Percentiles rank a stretch among this genome's conserved stretches.
Evolutionary conservation across 2,329 filamentous ascomycete species (phyloP).

Genomic region (Grosmannia penicillata): DNA sequence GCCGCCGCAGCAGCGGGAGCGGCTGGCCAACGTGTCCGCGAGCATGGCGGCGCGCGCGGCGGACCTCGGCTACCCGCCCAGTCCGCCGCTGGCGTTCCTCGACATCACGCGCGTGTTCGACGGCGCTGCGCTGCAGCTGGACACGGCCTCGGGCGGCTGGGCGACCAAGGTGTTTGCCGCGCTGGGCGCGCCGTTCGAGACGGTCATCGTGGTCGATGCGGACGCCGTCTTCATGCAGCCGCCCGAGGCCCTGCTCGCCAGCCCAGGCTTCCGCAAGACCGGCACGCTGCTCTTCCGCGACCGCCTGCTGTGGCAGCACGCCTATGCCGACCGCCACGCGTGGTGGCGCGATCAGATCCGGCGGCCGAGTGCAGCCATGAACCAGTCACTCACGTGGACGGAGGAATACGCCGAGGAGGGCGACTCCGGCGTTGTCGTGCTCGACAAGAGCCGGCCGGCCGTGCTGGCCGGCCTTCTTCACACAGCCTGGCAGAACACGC

Average conservation of each 20-base stretch:
- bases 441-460: not conserved
- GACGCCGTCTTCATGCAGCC: not conserved
- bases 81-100: not conserved
- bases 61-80: not conserved
- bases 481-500: not conserved
- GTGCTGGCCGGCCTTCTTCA: not conserved
- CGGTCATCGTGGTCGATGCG: not conserved
- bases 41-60: too few species aligned
- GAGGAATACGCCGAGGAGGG: not conserved
- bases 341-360: not conserved
- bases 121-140: not conserved
- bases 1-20: too few species aligned
- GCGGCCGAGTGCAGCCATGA: not conserved
- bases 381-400: not conserved
- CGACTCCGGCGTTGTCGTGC: not conserved
- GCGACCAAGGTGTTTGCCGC: not conserved
- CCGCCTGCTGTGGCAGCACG: not conserved
- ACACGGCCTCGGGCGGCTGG: not conserved
- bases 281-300: not conserved
- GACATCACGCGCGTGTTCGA: not conserved
- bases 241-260: not conserved
- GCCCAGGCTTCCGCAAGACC: not conserved
- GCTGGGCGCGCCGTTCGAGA: not conserved
- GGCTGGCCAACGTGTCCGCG: too few species aligned
- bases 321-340: not conserved